A percentile compares a stretch with the other conserved stretches of the same genome.
These are phyloP conservation scores for Aspergillus ibericus DNA, from an alignment of 2,329 filamentous ascomycete species.

Conservation along the genomic window DNA sequence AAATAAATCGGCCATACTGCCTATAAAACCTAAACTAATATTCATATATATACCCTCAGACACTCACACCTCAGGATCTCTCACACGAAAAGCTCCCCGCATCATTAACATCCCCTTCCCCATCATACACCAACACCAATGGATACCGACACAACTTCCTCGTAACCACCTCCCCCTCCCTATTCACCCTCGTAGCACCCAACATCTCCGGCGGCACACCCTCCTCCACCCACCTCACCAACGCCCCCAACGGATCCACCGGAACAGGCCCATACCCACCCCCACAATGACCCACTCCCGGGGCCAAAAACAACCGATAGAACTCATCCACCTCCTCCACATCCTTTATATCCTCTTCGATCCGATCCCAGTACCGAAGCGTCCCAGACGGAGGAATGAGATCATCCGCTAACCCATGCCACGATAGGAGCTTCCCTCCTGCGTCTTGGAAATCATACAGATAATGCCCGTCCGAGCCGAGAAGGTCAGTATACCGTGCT, in stretches of 20 bases:
- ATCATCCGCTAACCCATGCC: slow-evolving; percentile 10
- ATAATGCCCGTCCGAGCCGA: neutral
- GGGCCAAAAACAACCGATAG: slow-evolving; percentile 54
- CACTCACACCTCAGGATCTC: neutral
- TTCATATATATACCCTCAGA: too few species aligned
- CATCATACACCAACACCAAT: neutral
- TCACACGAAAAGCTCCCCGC: neutral
- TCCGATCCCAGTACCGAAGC: neutral
- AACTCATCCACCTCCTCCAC: slow-evolving; percentile 45
- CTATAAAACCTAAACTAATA: too few species aligned
- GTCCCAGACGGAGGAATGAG: neutral
- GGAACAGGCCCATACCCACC: slow-evolving; percentile 5
- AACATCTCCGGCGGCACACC: slow-evolving; percentile 5
- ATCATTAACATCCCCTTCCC: neutral
- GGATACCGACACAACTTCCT: neutral
- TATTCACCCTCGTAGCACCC: neutral
- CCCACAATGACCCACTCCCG: slow-evolving; percentile 52
- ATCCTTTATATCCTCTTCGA: neutral
- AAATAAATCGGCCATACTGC: too few species aligned
- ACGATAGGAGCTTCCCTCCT: slow-evolving; percentile 11
- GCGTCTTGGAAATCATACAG: neutral
- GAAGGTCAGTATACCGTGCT: neutral
- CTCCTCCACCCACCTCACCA: slow-evolving; percentile 9
- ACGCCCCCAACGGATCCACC: neutral
- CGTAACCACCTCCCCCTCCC: neutral